Base-by-base conservation (phyloP, 2,329 filamentous ascomycete genomes). In the Esteya vermicola region DNA sequence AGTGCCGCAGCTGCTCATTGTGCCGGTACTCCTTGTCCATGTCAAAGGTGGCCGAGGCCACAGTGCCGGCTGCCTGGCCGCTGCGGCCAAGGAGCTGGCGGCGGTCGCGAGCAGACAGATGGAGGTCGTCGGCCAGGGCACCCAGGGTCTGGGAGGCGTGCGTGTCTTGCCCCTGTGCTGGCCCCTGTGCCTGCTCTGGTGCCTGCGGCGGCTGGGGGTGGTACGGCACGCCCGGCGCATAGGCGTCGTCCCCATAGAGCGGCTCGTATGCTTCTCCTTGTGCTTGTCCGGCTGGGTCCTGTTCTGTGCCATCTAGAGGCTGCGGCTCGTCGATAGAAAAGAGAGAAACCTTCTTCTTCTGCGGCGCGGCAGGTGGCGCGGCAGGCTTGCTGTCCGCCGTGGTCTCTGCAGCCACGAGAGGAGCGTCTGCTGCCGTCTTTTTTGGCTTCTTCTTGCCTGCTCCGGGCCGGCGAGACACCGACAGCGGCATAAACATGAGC, bases 401-500 rank as follows among this genome's bases (percentile, higher is more conserved):
- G 16, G 44, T 32, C 16, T 46, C 26, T n/a, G 47, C 10, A 31
- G 50, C 43, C 32, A 45, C 43, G 18, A 44, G 38, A 36, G 34
- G 42, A 4, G 39, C 26, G 6, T 39, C 31, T 6, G 45, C 23
- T 14, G 33, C 31, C 21, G 18, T 35, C 25, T 13, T 6, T 48
- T 40, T 9, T 4, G 51, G 40, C 20, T 58, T 56, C 42, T 66
- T 63, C 51, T 72, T 78, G 61, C 80, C 85, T 61, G 82, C 85
- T 46, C 72, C 73, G 23, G 77, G 69, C 46, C 81, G 85, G 45
- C 84, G 72, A 14, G 78, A 75, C 13, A 95, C 86, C 1, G 88
- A 94, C 28, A 95, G 64, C 4, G 89, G 89, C 54, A 79, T 82
- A 58, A 96, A 95, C 75, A 85, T 83, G 57, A 88, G 74, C 12